Evolutionary conservation across 1,139 yeast species (phyloP).

Genomic region (Zygoascus hellenicus): DNA sequence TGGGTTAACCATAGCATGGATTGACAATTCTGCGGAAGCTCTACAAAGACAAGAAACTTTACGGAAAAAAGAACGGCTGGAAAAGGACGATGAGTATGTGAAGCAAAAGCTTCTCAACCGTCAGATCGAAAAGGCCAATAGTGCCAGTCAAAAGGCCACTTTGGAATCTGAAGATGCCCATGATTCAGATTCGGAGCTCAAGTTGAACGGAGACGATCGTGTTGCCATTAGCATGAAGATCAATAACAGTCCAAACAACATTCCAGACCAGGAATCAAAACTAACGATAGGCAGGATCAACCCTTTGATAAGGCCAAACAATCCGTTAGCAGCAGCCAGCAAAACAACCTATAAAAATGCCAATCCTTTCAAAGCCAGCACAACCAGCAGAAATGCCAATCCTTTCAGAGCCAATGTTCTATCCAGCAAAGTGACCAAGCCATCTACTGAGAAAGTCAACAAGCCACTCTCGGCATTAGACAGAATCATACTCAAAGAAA

Average conservation of each 20-base stretch:
- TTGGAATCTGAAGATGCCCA: conserved; percentile 1
- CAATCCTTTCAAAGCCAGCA: neutral
- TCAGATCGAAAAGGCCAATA: conserved; percentile 49
- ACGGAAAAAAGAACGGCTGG: conserved; percentile 34
- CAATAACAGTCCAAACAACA: neutral
- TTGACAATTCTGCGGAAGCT: conserved; percentile 48
- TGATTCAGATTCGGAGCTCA: neutral
- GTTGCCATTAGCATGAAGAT: neutral
- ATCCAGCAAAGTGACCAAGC: conserved; percentile 10
- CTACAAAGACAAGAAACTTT: conserved; percentile 36
- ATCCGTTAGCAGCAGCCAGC: no score
- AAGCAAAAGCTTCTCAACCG: conserved; percentile 41
- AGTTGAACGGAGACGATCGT: neutral
- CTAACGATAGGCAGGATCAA: neutral
- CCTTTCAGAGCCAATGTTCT: neutral
- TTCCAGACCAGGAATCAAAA: neutral
- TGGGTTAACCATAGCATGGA: conserved; percentile 45
- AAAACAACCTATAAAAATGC: no score
- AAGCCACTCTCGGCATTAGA: conserved; percentile 19
- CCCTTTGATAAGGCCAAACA: no score
- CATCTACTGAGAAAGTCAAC: neutral
- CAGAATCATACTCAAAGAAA: conserved; percentile 22
- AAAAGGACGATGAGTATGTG: conserved; percentile 42
- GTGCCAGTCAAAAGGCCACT: conserved; percentile 14
- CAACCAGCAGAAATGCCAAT: neutral